Evolutionary conservation across 345 rosid species (phyloP).

Genomic region (Eucalyptus marginata): DNA sequence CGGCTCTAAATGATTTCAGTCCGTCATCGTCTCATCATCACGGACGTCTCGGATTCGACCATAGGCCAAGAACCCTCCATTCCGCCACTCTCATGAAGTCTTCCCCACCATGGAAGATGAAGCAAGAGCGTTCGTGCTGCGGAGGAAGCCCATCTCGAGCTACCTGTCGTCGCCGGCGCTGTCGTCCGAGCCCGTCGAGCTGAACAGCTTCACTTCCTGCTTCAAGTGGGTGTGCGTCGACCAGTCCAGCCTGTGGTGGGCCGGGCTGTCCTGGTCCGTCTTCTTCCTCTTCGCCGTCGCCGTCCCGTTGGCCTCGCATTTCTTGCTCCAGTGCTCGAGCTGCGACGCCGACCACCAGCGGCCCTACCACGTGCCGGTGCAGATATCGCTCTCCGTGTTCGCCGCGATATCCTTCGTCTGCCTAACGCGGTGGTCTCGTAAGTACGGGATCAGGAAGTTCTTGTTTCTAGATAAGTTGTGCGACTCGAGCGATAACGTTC

Average conservation of each 20-base stretch:
- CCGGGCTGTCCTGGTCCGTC: conserved; percentile 54
- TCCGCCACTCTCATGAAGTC: neutral
- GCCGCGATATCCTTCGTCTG: conserved; percentile 54
- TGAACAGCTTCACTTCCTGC: conserved; percentile 30
- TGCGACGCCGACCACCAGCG: conserved; percentile 60
- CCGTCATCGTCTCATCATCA: neutral
- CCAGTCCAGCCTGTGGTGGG: conserved; percentile 40
- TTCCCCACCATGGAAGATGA: conserved; percentile 28
- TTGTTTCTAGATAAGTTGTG: conserved; percentile 62
- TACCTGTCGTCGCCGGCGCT: neutral
- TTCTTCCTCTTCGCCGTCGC: conserved; percentile 51
- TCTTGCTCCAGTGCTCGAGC: conserved; percentile 40
- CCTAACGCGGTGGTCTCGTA: conserved; percentile 57
- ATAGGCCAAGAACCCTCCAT: neutral
- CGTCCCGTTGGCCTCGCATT: conserved; percentile 69
- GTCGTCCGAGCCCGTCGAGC: neutral
- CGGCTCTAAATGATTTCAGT: neutral
- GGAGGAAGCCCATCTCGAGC: neutral
- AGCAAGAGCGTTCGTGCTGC: neutral
- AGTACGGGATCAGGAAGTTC: conserved; percentile 58
- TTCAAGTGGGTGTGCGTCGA: conserved; percentile 46
- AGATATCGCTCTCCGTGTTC: conserved; percentile 62
- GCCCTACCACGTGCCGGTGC: conserved; percentile 68
- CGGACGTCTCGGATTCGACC: neutral
- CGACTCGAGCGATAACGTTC: conserved; percentile 41